These are phyloP conservation scores for Corniculantispora saksenae DNA, from an alignment of 2,329 filamentous ascomycete genomes.

Conservation along the genomic window DNA sequence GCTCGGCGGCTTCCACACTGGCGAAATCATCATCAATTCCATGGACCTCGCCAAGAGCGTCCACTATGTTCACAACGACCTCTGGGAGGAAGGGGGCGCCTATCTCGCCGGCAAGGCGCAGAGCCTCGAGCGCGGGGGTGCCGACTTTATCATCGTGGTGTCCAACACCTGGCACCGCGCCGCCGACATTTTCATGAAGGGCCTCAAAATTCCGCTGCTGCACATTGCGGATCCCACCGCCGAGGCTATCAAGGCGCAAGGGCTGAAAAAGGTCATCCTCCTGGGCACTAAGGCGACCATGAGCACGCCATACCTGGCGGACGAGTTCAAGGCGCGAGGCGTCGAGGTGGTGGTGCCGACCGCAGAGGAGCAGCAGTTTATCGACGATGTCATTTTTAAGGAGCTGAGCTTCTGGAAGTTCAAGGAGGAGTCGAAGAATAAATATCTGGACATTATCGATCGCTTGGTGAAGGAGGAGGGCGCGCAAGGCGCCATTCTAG, in stretches of 20 bases:
- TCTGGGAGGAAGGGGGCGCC: conserved; percentile 22
- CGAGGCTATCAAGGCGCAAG: conserved; percentile 7
- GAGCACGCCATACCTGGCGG: conserved; percentile 19
- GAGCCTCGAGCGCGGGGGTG: conserved; percentile 22
- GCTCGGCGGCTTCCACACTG: conserved; percentile 22
- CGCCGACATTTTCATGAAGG: conserved; percentile 26
- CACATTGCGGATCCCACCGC: conserved; percentile 23
- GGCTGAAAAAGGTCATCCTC: conserved; percentile 11
- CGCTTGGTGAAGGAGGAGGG: conserved; percentile 18
- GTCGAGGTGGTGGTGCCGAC: conserved; percentile 20
- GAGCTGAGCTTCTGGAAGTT: conserved; percentile 19
- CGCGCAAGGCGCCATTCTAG: conserved; percentile 21
- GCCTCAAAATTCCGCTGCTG: conserved; percentile 22
- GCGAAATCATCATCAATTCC: conserved; percentile 24
- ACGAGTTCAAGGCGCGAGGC: conserved; percentile 16
- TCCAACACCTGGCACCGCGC: conserved; percentile 25
- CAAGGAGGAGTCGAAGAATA: background rate
- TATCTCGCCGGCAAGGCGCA: conserved; percentile 21
- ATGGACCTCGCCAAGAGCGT: conserved; percentile 23
- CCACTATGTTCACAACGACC: conserved; percentile 22
- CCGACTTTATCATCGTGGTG: conserved; percentile 23
- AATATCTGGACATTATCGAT: conserved; percentile 21
- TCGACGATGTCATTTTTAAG: conserved; percentile 21
- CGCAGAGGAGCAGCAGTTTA: conserved; percentile 17
- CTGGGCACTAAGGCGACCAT: conserved; percentile 23